These are phyloP conservation scores for Fusarium algeriense DNA, from an alignment of 2,329 filamentous ascomycete species.

Conservation along the genomic window DNA sequence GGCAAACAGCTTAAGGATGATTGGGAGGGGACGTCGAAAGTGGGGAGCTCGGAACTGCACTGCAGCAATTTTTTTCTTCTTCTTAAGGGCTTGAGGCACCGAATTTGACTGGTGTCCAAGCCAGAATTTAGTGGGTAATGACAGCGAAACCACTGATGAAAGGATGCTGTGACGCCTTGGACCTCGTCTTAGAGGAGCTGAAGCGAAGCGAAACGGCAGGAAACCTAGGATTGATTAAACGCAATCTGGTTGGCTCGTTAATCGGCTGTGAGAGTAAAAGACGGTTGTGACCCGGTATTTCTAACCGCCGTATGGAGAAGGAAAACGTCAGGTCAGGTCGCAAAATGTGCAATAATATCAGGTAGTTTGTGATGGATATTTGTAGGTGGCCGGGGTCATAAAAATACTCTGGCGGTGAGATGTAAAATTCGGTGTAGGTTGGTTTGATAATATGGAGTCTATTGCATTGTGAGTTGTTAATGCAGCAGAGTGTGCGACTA, in stretches of 20 bases:
- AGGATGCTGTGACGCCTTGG: slow-evolving; percentile 17
- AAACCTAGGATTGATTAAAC: slow-evolving; percentile 18
- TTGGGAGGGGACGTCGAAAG: slow-evolving; percentile 41
- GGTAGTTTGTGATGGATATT: slow-evolving; percentile 26
- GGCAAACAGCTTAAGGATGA: slow-evolving; percentile 37
- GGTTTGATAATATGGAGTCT: slow-evolving; percentile 27
- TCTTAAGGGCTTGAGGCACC: slow-evolving; percentile 33
- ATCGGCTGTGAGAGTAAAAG: slow-evolving; percentile 26
- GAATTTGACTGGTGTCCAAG: slow-evolving; percentile 33
- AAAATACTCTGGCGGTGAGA: slow-evolving; percentile 27
- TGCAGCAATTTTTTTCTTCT: slow-evolving; percentile 38
- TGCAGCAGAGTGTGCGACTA: slow-evolving; percentile 31
- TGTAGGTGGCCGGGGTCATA: slow-evolving; percentile 20
- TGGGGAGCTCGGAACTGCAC: slow-evolving; percentile 43
- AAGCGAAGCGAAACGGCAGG: slow-evolving; percentile 20
- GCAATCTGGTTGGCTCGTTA: slow-evolving; percentile 35
- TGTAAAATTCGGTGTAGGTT: slow-evolving; percentile 11
- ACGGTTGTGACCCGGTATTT: slow-evolving; percentile 30
- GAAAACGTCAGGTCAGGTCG: slow-evolving; percentile 2
- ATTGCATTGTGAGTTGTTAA: slow-evolving; percentile 34
- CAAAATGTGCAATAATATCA: slow-evolving; percentile 17
- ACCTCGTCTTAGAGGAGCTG: slow-evolving; percentile 18
- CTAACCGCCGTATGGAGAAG: slow-evolving; percentile 24
- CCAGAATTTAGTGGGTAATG: slow-evolving; percentile 39
- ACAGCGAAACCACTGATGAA: slow-evolving; percentile 18